Percentiles rank a stretch among this genome's conserved stretches.
These are phyloP conservation scores for Yarrowia keelungensis DNA, from an alignment of 805 yeast genomes.

Conservation along the genomic window DNA sequence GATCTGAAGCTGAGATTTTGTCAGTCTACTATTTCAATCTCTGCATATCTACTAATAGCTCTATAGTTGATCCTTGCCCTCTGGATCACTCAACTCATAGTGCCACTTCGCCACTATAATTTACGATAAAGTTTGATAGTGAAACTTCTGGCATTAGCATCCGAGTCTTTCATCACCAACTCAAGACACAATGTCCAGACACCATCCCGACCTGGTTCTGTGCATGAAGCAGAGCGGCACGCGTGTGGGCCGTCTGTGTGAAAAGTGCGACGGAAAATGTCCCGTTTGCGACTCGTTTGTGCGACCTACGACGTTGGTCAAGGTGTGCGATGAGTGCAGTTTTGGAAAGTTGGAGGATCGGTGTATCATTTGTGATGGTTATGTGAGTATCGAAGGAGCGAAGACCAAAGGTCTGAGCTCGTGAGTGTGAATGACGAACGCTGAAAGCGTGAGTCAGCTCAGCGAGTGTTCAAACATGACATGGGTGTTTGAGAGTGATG, in stretches of 20 bases:
- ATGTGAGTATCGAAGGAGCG: constrained; percentile 22
- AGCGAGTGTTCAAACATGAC: no score
- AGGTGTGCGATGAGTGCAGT: constrained; percentile 86
- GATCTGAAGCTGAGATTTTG: no score
- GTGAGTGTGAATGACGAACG: no score
- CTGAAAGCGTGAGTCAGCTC: no score
- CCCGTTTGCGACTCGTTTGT: constrained; percentile 90
- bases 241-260: constrained; percentile 72
- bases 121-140: constrained; percentile 10
- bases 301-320: constrained; percentile 67
- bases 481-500: no score
- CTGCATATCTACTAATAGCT: no score
- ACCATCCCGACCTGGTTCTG: constrained; percentile 81
- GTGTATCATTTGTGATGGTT: constrained; percentile 80
- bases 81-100: no score
- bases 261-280: constrained; percentile 88
- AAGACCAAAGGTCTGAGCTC: no score
- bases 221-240: constrained; percentile 89
- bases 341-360: constrained; percentile 67
- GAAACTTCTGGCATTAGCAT: constrained; percentile 3
- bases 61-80: no score
- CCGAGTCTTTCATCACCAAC: neutral
- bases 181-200: constrained; percentile 68
- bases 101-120: neutral
- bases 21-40: no score